phyloP scores from a whole-genome alignment of 768 basidiomycete genomes.

The Epithele typhae region DNA sequence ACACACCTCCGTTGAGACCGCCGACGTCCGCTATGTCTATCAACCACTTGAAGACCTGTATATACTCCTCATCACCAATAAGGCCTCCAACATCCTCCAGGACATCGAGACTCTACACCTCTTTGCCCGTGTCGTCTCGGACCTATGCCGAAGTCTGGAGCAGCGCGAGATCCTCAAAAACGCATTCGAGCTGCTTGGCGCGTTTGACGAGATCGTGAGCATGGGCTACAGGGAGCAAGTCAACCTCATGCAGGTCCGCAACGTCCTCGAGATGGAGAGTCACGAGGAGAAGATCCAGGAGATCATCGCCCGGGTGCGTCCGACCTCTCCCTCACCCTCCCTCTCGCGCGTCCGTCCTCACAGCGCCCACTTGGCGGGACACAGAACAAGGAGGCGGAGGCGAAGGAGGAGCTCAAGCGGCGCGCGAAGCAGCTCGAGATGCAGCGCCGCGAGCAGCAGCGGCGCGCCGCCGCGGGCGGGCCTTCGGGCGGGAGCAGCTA shows the following conservation, averaged over 20 bases:
- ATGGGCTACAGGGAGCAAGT: slow-evolving; percentile 82
- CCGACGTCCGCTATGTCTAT: slow-evolving; percentile 95
- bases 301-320: slow-evolving; percentile 86
- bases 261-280: slow-evolving; percentile 82
- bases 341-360: neutral
- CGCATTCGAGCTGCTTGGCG: slow-evolving; percentile 89
- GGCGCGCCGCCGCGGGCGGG: slow-evolving; percentile 54
- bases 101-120: slow-evolving; percentile 97
- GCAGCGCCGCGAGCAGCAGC: slow-evolving; percentile 93
- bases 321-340: no score
- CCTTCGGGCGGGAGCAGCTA: slow-evolving; percentile 48
- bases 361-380: neutral
- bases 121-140: slow-evolving; percentile 89
- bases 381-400: slow-evolving; percentile 98
- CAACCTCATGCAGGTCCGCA: slow-evolving; percentile 75
- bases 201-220: slow-evolving; percentile 95
- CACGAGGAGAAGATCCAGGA: slow-evolving; percentile 96
- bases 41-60: slow-evolving; percentile 96
- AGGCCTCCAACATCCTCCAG: slow-evolving; percentile 97
- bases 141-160: slow-evolving; percentile 80
- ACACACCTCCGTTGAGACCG: slow-evolving; percentile 94
- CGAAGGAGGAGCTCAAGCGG: slow-evolving; percentile 97
- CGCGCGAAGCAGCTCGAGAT: slow-evolving; percentile 97
- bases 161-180: slow-evolving; percentile 88
- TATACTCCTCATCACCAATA: slow-evolving; percentile 96